phyloP scores from a whole-genome alignment of 306 rosid genomes.

The Gastrolobium bilobum region DNA sequence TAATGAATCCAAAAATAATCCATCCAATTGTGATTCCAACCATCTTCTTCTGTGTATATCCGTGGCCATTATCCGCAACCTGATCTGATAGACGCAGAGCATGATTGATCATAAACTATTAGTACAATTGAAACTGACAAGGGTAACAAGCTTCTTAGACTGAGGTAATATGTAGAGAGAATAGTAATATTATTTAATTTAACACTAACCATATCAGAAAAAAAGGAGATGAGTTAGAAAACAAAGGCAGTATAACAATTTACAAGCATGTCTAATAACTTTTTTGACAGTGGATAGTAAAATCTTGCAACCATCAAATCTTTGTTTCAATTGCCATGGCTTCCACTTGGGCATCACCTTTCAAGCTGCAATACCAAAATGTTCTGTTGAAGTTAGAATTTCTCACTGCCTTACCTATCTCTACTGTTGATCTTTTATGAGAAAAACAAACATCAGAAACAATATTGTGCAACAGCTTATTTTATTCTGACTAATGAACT shows the following conservation, averaged over 20 bases:
- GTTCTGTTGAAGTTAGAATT: neutral
- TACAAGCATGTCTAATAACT: neutral
- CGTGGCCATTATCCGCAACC: neutral
- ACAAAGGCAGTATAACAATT: neutral
- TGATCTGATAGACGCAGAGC: slow-evolving; percentile 15
- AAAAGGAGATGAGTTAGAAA: neutral
- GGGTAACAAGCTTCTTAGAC: neutral
- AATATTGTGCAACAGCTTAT: too few relatives aligned
- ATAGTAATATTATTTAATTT: neutral
- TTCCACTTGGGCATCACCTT: neutral
- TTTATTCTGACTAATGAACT: too few relatives aligned
- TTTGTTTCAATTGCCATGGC: neutral
- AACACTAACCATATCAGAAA: neutral
- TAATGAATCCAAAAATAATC: slow-evolving; percentile 16
- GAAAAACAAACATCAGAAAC: too few relatives aligned
- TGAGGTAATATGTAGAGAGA: neutral
- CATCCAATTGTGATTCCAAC: neutral
- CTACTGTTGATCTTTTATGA: too few relatives aligned
- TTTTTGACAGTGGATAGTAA: neutral
- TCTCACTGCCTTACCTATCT: neutral
- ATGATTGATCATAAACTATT: neutral
- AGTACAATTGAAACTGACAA: neutral
- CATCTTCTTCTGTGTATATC: slow-evolving; percentile 12
- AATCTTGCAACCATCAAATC: neutral
- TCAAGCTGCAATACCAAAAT: neutral